phyloP scores from a whole-genome alignment of 2,329 filamentous ascomycete species.

The Fusarium transvaalense region DNA sequence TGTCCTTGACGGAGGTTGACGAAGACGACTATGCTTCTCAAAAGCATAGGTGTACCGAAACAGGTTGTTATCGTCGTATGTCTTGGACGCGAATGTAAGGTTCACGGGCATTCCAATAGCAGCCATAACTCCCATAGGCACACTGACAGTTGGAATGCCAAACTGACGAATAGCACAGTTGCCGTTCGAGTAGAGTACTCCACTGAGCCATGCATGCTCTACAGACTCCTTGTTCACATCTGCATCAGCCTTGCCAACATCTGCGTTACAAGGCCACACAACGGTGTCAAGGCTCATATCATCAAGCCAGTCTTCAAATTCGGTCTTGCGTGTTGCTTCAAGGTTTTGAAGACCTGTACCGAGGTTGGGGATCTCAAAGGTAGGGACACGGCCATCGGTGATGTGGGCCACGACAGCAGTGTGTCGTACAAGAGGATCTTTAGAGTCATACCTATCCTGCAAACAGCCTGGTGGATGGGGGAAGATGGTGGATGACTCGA shows the following conservation, averaged over 20 bases:
- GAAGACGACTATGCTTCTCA: not conserved
- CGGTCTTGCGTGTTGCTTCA: not conserved
- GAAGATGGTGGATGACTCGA: not conserved
- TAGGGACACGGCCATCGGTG: not conserved
- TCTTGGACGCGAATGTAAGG: constrained; percentile 9
- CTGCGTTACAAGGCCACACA: constrained; percentile 7
- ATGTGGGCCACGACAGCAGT: constrained; percentile 10
- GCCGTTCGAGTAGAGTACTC: constrained; percentile 5
- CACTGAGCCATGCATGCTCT: constrained; percentile 8
- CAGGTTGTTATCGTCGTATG: constrained; percentile 6
- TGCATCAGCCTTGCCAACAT: constrained; percentile 1
- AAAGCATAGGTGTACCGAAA: constrained; percentile 5
- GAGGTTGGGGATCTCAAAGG: not conserved
- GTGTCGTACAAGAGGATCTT: constrained; percentile 9
- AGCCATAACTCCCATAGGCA: constrained; percentile 9
- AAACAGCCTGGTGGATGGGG: constrained; percentile 5
- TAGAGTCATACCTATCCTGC: not conserved
- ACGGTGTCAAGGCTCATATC: not conserved
- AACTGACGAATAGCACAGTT: constrained; percentile 4
- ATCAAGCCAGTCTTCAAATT: constrained; percentile 5
- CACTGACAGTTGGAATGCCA: not conserved
- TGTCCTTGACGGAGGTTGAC: not conserved
- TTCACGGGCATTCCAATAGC: constrained; percentile 9
- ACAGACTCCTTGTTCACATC: not conserved
- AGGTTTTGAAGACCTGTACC: not conserved